Base-by-base conservation (phyloP, 2,329 filamentous ascomycete species). In the Arthrobotrys megalospora region DNA sequence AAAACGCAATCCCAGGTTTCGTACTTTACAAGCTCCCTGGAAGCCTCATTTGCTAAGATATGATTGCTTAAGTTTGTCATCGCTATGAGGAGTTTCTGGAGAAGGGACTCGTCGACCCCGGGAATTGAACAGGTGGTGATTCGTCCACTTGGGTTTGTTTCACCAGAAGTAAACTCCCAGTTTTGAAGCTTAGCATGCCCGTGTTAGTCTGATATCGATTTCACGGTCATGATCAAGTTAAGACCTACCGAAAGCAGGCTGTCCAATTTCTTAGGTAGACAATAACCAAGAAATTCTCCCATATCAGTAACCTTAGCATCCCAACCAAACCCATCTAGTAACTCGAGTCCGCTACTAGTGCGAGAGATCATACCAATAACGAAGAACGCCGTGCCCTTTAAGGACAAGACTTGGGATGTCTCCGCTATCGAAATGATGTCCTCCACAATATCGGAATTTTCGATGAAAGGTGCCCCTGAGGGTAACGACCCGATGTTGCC, bases 401-500 rank as follows among this genome's bases (percentile, higher is more conserved):
- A 88, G 73, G 93, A 97, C 90, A 99, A 91, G 62, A 99, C 92
- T 81, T 94, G 91, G 48, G 96, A 94, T 32, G 87, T 87, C 83
- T 97, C 93, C 0, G 96, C 96, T 83, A 99, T 97, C 80, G 90
- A 88, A 55, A 98, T 90, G 79, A 99, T 95, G 80, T 91, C 90
- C 82, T 91, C 90, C 16, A 98, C 93, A 43, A 98, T 93, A 80
- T 97, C 93, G 43, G 90, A 93, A 70, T 92, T 91, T 84, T 97
- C 96, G 2, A 99, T 87, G 83, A 99, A 99, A 0, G 94, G 94
- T 0, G 95, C 95, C 0, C 96, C 96, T 1, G 97, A 90, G 82
- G 98, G 95, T 94, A 99, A 98, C 0, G 94, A 97, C 0, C 96
- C 96, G 43, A 99, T 95, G 81, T 99, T 99, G 24, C 96, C 96